These are phyloP conservation scores for Populus hybrid DNA, from an alignment of 441 rosid genomes.

Conservation along the genomic window DNA sequence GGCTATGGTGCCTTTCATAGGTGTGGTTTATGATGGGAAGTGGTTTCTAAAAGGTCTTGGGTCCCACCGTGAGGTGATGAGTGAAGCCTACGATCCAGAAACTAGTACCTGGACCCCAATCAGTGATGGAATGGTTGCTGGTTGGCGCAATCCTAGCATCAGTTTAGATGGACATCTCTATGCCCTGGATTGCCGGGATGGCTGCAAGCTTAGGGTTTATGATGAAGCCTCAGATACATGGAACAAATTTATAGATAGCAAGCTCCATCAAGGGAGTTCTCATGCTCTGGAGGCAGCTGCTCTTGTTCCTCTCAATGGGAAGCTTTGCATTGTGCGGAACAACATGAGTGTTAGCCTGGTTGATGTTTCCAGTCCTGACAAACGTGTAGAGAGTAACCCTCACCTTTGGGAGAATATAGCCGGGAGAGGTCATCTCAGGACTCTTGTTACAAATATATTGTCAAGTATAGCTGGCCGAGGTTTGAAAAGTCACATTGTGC, in stretches of 20 bases:
- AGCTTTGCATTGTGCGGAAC: constrained; percentile 85
- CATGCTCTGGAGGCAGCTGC: constrained; percentile 85
- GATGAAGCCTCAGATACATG: constrained; percentile 71
- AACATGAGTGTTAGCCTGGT: constrained; percentile 92
- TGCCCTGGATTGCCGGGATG: constrained; percentile 83
- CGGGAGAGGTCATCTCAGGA: constrained; percentile 67
- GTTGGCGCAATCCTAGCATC: constrained; percentile 86
- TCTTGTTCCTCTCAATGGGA: constrained; percentile 71
- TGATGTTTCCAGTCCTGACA: constrained; percentile 71
- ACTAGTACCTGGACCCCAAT: constrained; percentile 64
- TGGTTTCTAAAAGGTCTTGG: constrained; percentile 95
- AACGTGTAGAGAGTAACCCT: constrained; percentile 55
- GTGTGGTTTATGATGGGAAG: constrained; percentile 78
- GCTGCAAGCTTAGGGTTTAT: constrained; percentile 76
- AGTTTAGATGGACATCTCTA: constrained; percentile 68
- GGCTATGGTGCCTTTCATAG: constrained; percentile 90
- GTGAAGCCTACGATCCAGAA: constrained; percentile 82
- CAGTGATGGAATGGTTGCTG: constrained; percentile 77
- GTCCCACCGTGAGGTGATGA: constrained; percentile 78
- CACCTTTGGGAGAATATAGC: constrained; percentile 79
- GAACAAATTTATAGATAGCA: constrained; percentile 82
- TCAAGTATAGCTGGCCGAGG: constrained; percentile 90
- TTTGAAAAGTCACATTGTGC: constrained; percentile 77
- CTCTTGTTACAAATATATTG: constrained; percentile 71
- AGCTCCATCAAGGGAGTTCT: constrained; percentile 79